Evolutionary conservation across 106 monocot species (phyloP).

Genomic region (Posidonia australis): DNA sequence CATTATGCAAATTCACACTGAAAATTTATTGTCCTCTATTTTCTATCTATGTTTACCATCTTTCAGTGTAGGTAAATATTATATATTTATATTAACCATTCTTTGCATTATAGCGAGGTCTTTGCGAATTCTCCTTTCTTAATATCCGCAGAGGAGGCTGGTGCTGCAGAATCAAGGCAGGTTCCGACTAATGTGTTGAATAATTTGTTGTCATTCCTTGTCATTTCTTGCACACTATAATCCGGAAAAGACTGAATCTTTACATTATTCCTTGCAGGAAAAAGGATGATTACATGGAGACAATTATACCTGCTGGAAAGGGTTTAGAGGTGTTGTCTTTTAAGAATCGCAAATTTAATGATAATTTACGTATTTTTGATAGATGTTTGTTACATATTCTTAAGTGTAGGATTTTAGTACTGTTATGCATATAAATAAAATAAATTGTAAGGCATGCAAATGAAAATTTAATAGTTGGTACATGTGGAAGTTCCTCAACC

Average conservation of each 20-base stretch:
- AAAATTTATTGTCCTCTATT: not conserved
- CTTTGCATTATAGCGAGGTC: slow-evolving; percentile 51
- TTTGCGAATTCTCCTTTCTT: slow-evolving; percentile 94
- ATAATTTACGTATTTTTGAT: not conserved
- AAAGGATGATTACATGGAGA: slow-evolving; percentile 78
- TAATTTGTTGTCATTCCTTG: not conserved
- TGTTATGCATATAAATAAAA: too few relatives aligned
- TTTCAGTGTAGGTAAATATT: not conserved
- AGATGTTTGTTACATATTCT: not conserved
- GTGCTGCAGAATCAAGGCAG: slow-evolving; percentile 67
- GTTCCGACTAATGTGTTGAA: not conserved
- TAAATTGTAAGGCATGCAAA: too few relatives aligned
- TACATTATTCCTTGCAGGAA: slow-evolving; percentile 35
- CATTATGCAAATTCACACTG: too few relatives aligned
- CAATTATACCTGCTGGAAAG: slow-evolving; percentile 68
- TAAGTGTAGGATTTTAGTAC: too few relatives aligned
- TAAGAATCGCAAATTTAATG: not conserved
- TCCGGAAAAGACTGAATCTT: not conserved
- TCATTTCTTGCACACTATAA: not conserved
- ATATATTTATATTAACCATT: too few relatives aligned
- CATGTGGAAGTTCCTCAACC: too few relatives aligned
- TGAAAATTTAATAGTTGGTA: too few relatives aligned
- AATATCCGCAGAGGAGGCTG: slow-evolving; percentile 97
- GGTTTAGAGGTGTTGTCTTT: slow-evolving; percentile 56
- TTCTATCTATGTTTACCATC: not conserved